phyloP scores from a whole-genome alignment of 768 basidiomycete genomes.

The Brasilioporus rufonigricans region DNA sequence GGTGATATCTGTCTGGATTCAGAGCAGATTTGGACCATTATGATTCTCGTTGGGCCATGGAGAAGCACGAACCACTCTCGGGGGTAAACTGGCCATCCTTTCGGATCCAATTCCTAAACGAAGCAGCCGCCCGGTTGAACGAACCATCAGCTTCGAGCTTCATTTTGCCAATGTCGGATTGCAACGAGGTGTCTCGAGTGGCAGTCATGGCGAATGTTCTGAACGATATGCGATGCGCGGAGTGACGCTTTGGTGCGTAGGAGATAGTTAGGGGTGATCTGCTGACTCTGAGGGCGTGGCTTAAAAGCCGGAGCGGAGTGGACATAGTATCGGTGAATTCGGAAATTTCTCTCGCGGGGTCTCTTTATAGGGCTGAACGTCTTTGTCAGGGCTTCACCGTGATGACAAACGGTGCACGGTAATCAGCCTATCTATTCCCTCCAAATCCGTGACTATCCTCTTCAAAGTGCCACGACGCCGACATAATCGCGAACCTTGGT shows the following conservation, averaged over 20 bases:
- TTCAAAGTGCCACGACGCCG: too few relatives aligned
- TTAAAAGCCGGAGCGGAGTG: slow-evolving; percentile 4
- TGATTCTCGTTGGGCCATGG: too few relatives aligned
- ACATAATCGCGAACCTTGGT: slow-evolving; percentile 44
- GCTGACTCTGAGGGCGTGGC: not conserved
- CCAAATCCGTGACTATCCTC: too few relatives aligned
- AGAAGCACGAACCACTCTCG: slow-evolving; percentile 60
- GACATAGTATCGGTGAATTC: slow-evolving; percentile 16
- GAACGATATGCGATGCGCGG: not conserved
- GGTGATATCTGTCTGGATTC: slow-evolving; percentile 76
- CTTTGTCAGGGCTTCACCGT: too few relatives aligned
- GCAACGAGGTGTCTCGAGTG: slow-evolving; percentile 32
- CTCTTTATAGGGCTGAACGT: too few relatives aligned
- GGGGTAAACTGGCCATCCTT: slow-evolving; percentile 64
- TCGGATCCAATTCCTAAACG: slow-evolving; percentile 57
- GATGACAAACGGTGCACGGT: not conserved
- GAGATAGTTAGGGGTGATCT: slow-evolving; percentile 4
- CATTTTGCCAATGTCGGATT: slow-evolving; percentile 55
- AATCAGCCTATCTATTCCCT: not conserved
- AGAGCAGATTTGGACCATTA: not conserved
- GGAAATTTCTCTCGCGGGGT: slow-evolving; percentile 1
- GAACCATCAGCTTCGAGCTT: slow-evolving; percentile 58
- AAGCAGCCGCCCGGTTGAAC: slow-evolving; percentile 54
- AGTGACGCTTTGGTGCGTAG: not conserved
- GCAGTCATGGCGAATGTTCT: slow-evolving; percentile 27